Percentiles rank a stretch among this genome's conserved stretches.
Conservation (phyloP, 805 yeast species). For the Kuraishia piskuri region DNA sequence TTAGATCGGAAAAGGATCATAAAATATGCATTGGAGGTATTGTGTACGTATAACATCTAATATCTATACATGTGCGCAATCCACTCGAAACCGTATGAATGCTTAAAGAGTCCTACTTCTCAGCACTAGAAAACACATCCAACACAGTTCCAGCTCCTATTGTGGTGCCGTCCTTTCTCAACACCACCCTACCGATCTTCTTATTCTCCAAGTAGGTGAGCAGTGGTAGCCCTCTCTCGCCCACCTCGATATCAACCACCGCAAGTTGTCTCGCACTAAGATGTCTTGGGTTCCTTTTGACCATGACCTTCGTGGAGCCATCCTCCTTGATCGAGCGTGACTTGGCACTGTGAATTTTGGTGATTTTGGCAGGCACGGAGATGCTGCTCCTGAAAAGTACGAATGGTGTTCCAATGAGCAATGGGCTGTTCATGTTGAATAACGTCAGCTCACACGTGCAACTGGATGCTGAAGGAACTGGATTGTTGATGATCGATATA, state of each 20-base stretch:
- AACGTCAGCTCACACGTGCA: constrained; percentile 50
- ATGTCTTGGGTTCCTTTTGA: constrained; percentile 41
- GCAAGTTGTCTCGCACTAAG: constrained; percentile 55
- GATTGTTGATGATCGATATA: constrained; percentile 37
- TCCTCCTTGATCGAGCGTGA: constrained; percentile 16
- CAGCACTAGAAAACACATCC: constrained; percentile 5
- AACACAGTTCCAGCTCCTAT: constrained; percentile 39
- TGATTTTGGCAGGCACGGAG: constrained; percentile 60
- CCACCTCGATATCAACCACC: constrained; percentile 43
- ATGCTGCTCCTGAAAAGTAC: constrained; percentile 70
- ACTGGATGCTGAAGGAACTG: constrained; percentile 36
- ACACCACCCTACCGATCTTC: constrained; percentile 57
- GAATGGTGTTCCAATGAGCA: constrained; percentile 73
- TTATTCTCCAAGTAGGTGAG: constrained; percentile 37
- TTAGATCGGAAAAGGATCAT: neutral
- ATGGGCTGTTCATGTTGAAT: constrained; percentile 64
- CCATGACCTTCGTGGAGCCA: constrained; percentile 29
- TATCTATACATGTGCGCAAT: neutral
- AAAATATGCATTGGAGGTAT: neutral
- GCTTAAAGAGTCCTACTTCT: neutral
- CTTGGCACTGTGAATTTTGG: constrained; percentile 30
- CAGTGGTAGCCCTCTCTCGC: constrained; percentile 42
- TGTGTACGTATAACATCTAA: neutral
- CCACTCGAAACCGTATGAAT: neutral
- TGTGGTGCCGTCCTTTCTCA: constrained; percentile 62